Conservation (phyloP, 345 rosid species). For the Eucalyptus lansdowneana region DNA sequence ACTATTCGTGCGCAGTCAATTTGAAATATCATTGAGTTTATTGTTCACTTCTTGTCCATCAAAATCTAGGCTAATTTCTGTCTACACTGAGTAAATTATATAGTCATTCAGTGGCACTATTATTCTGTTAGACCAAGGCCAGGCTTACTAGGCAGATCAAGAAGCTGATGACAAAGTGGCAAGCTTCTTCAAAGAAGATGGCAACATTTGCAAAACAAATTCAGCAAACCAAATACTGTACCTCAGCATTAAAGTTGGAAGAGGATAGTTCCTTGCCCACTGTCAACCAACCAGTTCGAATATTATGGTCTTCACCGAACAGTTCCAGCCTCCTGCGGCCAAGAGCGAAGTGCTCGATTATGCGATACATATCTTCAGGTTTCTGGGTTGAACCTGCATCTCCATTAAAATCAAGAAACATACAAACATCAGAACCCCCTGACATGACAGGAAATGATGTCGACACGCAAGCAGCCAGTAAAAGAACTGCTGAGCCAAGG, state of each 20-base stretch:
- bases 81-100: background rate
- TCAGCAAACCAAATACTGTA: constrained; percentile 1
- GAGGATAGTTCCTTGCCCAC: constrained; percentile 86
- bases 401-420: background rate
- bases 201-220: background rate
- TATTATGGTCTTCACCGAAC: constrained; percentile 95
- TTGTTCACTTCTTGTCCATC: background rate
- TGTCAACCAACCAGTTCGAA: constrained; percentile 92
- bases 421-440: background rate
- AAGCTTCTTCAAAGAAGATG: background rate
- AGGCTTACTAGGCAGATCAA: background rate
- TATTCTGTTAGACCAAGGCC: background rate
- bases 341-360: constrained; percentile 94
- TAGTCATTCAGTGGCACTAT: background rate
- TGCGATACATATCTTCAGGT: constrained; percentile 98
- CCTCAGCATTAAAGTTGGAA: constrained; percentile 80
- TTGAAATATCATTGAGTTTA: background rate
- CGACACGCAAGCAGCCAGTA: background rate
- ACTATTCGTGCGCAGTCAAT: background rate
- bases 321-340: constrained; percentile 97
- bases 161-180: background rate
- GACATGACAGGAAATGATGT: background rate
- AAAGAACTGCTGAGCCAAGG: background rate
- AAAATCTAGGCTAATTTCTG: background rate
- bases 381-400: constrained; percentile 83